A percentile compares a stretch with the other conserved stretches of the same genome.
These are phyloP conservation scores for Clitoria ternatea DNA, from an alignment of 306 rosid species.

Conservation along the genomic window DNA sequence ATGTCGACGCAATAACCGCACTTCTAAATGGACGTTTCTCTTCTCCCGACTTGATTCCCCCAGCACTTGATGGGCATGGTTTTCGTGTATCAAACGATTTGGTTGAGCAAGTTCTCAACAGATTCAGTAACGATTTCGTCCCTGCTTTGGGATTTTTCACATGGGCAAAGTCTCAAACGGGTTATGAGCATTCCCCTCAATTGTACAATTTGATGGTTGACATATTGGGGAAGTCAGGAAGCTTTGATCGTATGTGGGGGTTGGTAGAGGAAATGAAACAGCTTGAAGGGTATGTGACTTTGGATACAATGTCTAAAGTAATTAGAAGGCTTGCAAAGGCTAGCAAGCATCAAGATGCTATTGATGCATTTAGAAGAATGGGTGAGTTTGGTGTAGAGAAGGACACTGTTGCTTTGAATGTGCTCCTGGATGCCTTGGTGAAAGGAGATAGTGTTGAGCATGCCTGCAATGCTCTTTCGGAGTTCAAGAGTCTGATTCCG, in stretches of 20 bases:
- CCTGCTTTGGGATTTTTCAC: slow-evolving; percentile 62
- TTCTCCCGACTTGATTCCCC: slow-evolving; percentile 42
- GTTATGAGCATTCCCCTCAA: slow-evolving; percentile 56
- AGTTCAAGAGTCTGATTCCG: slow-evolving; percentile 48
- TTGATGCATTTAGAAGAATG: slow-evolving; percentile 47
- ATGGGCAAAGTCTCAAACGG: slow-evolving; percentile 74
- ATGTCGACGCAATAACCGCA: slow-evolving; percentile 37
- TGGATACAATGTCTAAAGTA: slow-evolving; percentile 56
- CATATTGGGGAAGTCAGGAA: slow-evolving; percentile 50
- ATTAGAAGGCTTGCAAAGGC: slow-evolving; percentile 61
- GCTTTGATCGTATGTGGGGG: slow-evolving; percentile 57
- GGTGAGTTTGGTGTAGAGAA: slow-evolving; percentile 42
- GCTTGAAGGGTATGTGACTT: slow-evolving; percentile 42
- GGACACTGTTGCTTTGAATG: slow-evolving; percentile 47
- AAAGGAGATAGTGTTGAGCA: slow-evolving; percentile 60
- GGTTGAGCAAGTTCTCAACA: slow-evolving; percentile 56
- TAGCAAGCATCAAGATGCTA: slow-evolving; percentile 46
- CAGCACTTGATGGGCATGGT: slow-evolving; percentile 36
- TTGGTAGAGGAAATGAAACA: slow-evolving; percentile 59
- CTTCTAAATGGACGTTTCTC: slow-evolving; percentile 45
- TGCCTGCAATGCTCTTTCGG: slow-evolving; percentile 52
- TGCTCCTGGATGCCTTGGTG: slow-evolving; percentile 63
- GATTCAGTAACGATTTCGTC: slow-evolving; percentile 61
- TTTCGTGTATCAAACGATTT: slow-evolving; percentile 35
- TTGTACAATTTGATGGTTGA: slow-evolving; percentile 56